Conservation (phyloP, 768 basidiomycete species). For the Suillus brevipes region DNA sequence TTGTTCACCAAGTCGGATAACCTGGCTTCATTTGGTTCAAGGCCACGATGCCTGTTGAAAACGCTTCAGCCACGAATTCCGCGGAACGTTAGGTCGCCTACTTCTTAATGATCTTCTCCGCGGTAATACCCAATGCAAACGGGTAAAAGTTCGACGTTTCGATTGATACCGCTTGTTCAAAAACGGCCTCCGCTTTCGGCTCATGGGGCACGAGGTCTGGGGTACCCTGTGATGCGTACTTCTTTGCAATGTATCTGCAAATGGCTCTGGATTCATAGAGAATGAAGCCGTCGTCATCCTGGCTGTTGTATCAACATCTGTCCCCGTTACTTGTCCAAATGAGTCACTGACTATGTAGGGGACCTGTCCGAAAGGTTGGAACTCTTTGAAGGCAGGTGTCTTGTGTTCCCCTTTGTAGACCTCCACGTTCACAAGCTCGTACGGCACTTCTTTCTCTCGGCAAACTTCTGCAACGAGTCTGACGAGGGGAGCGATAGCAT, state of each 20-base stretch:
- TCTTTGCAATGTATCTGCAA: constrained; percentile 50
- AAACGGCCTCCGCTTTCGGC: constrained; percentile 37
- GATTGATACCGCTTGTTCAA: constrained; percentile 43
- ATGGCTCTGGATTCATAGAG: constrained; percentile 60
- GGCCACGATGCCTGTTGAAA: constrained; percentile 12
- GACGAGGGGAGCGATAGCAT: constrained; percentile 12
- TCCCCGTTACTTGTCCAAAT: neutral
- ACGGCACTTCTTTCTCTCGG: constrained; percentile 15
- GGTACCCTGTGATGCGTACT: constrained; percentile 49
- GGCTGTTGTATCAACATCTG: neutral
- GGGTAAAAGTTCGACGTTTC: constrained; percentile 49
- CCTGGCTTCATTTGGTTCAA: constrained; percentile 25
- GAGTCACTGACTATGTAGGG: constrained; percentile 26
- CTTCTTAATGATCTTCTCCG: constrained; percentile 55
- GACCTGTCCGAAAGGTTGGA: constrained; percentile 38
- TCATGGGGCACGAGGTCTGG: constrained; percentile 46
- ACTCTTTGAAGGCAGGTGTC: constrained; percentile 18
- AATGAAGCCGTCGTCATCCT: constrained; percentile 59
- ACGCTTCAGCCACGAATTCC: neutral
- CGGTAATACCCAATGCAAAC: constrained; percentile 39
- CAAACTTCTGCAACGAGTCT: constrained; percentile 19
- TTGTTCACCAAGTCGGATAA: constrained; percentile 23
- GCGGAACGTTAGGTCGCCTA: constrained; percentile 24
- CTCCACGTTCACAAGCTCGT: constrained; percentile 26
- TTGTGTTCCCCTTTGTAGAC: constrained; percentile 21